These are phyloP conservation scores for Eutrema heterophyllum DNA, from an alignment of 345 rosid species.

Conservation along the genomic window DNA sequence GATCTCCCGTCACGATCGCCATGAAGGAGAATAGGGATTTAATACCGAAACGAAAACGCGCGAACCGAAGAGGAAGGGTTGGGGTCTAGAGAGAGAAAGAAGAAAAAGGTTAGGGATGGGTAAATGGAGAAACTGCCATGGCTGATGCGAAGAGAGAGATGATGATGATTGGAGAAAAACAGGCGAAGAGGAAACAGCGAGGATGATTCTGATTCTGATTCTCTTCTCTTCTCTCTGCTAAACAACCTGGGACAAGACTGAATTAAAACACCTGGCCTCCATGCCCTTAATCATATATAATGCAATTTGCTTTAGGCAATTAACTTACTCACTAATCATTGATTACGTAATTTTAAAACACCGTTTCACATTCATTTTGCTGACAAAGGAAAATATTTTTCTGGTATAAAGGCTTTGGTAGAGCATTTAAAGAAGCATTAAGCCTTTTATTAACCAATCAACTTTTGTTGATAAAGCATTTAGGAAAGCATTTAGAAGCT, in stretches of 20 bases:
- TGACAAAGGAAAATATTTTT: too few relatives aligned
- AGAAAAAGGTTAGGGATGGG: background rate
- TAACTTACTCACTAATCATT: background rate
- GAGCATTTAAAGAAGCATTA: too few relatives aligned
- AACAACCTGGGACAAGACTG: slow-evolving; percentile 4
- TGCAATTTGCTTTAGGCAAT: background rate
- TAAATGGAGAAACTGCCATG: slow-evolving; percentile 35
- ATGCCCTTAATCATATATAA: background rate
- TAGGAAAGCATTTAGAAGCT: too few relatives aligned
- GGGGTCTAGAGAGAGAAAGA: slow-evolving; percentile 14
- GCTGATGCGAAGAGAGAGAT: slow-evolving; percentile 6
- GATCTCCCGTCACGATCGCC: slow-evolving; percentile 97
- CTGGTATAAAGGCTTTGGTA: background rate
- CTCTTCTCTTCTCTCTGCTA: too few relatives aligned
- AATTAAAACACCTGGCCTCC: background rate
- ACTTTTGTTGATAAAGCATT: too few relatives aligned
- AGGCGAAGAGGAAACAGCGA: slow-evolving; percentile 21
- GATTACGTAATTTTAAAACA: background rate
- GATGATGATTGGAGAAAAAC: slow-evolving; percentile 2
- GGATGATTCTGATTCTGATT: background rate
- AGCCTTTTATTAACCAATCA: too few relatives aligned
- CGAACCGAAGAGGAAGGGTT: background rate
- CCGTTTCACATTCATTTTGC: background rate
- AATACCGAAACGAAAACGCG: background rate
- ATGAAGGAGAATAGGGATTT: slow-evolving; percentile 22